Evolutionary conservation across 2,329 filamentous ascomycete species (phyloP).

Genomic region (Fusarium nematophilum): DNA sequence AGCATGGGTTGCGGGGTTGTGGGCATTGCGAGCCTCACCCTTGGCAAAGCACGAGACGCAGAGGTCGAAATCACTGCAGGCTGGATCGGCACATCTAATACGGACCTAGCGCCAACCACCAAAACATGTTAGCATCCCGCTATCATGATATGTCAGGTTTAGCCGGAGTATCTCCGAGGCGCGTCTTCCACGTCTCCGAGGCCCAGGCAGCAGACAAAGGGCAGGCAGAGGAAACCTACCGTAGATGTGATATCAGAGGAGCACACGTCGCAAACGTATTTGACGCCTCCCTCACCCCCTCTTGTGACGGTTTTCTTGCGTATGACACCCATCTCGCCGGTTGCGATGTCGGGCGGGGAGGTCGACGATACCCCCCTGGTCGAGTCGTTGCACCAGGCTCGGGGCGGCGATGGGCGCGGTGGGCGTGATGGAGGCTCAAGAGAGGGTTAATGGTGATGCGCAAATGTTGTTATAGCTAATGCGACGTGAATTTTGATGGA

Average conservation of each 20-base stretch:
- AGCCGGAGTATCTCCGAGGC: slow-evolving; percentile 43
- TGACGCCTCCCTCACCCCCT: slow-evolving; percentile 88
- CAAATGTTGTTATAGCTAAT: slow-evolving; percentile 18
- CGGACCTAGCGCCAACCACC: slow-evolving; percentile 72
- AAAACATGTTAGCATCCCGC: slow-evolving; percentile 27
- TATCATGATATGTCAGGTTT: slow-evolving; percentile 40
- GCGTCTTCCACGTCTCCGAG: slow-evolving; percentile 15
- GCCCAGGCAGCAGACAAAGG: slow-evolving; percentile 10
- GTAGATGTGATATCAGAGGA: slow-evolving; percentile 97
- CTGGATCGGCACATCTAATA: slow-evolving; percentile 86
- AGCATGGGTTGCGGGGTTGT: slow-evolving; percentile 86
- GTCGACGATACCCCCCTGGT: slow-evolving; percentile 42
- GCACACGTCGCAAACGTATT: slow-evolving; percentile 98
- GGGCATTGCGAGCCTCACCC: slow-evolving; percentile 82
- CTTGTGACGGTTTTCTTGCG: slow-evolving; percentile 92
- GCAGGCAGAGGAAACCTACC: slow-evolving; percentile 64
- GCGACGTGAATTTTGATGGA: slow-evolving; percentile 48
- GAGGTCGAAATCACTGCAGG: slow-evolving; percentile 94
- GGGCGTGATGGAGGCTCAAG: slow-evolving; percentile 28
- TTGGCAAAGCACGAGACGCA: slow-evolving; percentile 95
- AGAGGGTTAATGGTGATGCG: slow-evolving; percentile 29
- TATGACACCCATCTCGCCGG: slow-evolving; percentile 83
- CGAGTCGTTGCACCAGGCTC: slow-evolving; percentile 28
- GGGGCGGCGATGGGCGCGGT: slow-evolving; percentile 28
- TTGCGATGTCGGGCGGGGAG: slow-evolving; percentile 42